These are phyloP conservation scores for Emergomyces pasteurianus DNA, from an alignment of 2,329 filamentous ascomycete species.

Conservation along the genomic window DNA sequence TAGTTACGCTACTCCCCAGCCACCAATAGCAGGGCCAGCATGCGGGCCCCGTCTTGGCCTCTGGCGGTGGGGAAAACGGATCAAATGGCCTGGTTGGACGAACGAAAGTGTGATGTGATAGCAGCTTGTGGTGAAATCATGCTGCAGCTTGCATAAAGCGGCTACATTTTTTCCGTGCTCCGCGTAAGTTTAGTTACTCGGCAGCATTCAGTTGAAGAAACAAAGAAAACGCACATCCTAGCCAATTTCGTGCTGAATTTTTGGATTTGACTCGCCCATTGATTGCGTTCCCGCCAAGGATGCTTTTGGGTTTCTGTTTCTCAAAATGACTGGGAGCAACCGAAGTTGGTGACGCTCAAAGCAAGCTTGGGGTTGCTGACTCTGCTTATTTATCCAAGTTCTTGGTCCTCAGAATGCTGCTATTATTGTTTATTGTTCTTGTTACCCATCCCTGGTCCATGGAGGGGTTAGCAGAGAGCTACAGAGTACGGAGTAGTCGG, in stretches of 20 bases:
- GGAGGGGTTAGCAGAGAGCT: neutral
- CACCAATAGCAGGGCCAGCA: neutral
- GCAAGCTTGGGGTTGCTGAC: neutral
- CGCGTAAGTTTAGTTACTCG: no score
- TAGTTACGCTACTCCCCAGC: neutral
- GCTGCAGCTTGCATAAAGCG: neutral
- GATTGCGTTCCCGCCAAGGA: neutral
- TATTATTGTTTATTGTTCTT: no score
- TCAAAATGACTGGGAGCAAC: neutral
- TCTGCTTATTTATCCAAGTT: neutral
- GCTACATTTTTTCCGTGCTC: neutral
- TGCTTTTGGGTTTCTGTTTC: neutral
- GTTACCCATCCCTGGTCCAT: no score
- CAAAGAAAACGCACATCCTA: neutral
- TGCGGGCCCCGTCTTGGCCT: neutral
- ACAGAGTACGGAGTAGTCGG: no score
- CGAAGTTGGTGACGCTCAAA: no score
- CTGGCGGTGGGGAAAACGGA: neutral
- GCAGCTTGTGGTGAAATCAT: neutral
- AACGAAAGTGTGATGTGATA: neutral
- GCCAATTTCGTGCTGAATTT: neutral
- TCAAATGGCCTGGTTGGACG: neutral
- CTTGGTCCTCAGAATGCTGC: neutral
- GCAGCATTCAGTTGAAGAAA: neutral
- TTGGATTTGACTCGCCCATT: neutral